Conservation (phyloP, 1,139 yeast species). For the Scheffersomyces lignicola region DNA sequence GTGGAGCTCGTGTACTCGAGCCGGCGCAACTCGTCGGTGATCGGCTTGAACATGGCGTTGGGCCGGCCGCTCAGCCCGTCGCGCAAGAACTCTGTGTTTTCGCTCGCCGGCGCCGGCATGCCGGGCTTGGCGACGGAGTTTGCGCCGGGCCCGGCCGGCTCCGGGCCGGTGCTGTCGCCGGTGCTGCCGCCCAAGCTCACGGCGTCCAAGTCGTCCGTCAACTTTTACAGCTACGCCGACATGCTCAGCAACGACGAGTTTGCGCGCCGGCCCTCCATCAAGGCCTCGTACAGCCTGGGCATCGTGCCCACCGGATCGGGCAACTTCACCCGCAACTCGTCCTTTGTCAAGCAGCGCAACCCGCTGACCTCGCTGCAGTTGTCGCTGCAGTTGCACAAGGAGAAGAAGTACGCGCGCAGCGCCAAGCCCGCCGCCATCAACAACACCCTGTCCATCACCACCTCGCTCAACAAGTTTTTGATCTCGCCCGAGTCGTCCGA, state of each 20-base stretch:
- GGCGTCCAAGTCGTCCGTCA: slow-evolving; percentile 51
- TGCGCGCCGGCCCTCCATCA: slow-evolving; percentile 60
- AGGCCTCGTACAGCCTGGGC: slow-evolving; percentile 32
- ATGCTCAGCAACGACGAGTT: slow-evolving; percentile 65
- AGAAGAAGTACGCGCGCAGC: not conserved
- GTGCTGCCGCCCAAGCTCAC: slow-evolving; percentile 42
- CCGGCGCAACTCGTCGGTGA: slow-evolving; percentile 59
- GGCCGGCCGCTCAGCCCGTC: slow-evolving; percentile 46
- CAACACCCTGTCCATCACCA: slow-evolving; percentile 8
- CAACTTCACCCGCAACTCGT: slow-evolving; percentile 9
- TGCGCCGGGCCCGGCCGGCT: not conserved
- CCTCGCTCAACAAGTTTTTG: slow-evolving; percentile 21
- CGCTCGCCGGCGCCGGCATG: slow-evolving; percentile 20
- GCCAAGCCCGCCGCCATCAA: not conserved
- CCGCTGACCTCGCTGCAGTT: slow-evolving; percentile 15
- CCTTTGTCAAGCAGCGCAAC: slow-evolving; percentile 14
- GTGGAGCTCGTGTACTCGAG: slow-evolving; percentile 67
- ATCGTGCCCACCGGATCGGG: slow-evolving; percentile 21
- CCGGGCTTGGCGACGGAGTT: slow-evolving; percentile 9
- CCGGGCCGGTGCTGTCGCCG: slow-evolving; percentile 15
- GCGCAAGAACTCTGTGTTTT: slow-evolving; percentile 41
- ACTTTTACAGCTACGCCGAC: slow-evolving; percentile 80
- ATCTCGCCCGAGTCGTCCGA: slow-evolving; percentile 33
- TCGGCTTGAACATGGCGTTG: slow-evolving; percentile 61
- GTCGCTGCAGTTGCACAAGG: slow-evolving; percentile 2